Base-by-base conservation (phyloP, 805 yeast genomes). In the Ogataea angusta region DNA sequence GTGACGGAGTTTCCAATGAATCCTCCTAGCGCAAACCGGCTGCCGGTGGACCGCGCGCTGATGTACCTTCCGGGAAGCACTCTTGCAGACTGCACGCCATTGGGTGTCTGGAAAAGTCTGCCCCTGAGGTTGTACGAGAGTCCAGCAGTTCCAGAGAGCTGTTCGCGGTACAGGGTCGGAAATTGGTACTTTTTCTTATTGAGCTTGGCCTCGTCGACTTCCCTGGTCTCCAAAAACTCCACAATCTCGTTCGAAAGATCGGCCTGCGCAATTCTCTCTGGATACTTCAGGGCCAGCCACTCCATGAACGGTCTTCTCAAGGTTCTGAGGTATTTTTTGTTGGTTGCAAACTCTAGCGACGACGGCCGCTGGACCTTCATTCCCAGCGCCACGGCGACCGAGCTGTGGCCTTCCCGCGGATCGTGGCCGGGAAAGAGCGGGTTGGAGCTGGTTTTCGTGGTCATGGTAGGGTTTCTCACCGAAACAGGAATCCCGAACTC, bases 1-100 rank as follows among this genome's bases (percentile, higher is more conserved):
- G 50, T 40, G 26, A 46, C 34, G 16, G 62, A 49, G 10, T 51
- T 39, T 19, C 60, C 66, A 25, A 58, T 52, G 34, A 65, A 64
- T 29, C 69, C 85, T 50, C 83, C 88, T 47, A 80, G 69, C 7
- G 85, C 89, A 21, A 75, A 73, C 43, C 65, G 57, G 46, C 62
- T 51, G 34, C 63, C 62, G 25, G 59, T 57, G n/a, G 60, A 69
- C 47, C 67, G 63, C 30, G 70, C 62, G 40, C 68, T 68, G 32
- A 76, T 66, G 33, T 77, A 64, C 68, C 95, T 78, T 44, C 91
- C 95, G 12, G 89, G 85, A 14, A 76, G 78, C 30, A 82, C 69
- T 38, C 66, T 66, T 10, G 64, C 61, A 42, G 70, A 62, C 34
- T 73, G 66, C 17, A 78, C 63, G 36, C 95, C 95, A 53, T 81